Conservation (phyloP, 495 filamentous ascomycete species). For the Neurospora intermedia region DNA sequence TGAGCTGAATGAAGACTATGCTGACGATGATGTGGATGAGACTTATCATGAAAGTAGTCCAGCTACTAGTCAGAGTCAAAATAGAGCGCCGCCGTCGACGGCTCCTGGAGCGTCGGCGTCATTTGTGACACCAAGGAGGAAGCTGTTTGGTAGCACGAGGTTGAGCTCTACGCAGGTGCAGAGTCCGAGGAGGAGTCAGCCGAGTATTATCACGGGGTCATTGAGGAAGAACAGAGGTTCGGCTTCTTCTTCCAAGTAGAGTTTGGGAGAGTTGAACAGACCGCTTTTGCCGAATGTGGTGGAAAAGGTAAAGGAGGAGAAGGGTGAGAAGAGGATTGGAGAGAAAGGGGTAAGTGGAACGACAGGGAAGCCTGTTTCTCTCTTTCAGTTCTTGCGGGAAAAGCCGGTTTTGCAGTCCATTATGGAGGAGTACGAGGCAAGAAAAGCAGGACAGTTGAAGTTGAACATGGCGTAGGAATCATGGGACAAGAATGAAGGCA, state of each 20-base stretch:
- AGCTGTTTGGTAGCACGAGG: neutral
- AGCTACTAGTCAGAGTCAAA: neutral
- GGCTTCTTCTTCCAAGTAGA: neutral
- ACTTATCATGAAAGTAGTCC: slow-evolving; percentile 18
- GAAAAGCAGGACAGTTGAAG: neutral
- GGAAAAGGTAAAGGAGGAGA: neutral
- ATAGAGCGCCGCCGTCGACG: slow-evolving; percentile 1
- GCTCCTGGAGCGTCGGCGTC: slow-evolving; percentile 11
- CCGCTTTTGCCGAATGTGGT: neutral
- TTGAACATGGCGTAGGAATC: neutral
- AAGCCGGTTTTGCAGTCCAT: neutral
- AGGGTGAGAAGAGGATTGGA: neutral
- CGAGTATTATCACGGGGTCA: neutral
- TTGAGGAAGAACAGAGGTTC: neutral
- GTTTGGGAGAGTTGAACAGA: neutral
- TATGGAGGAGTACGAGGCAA: neutral
- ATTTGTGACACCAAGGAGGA: slow-evolving; percentile 9
- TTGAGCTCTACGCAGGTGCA: neutral
- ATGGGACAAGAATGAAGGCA: neutral
- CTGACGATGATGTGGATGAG: slow-evolving; percentile 32
- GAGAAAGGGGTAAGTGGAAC: neutral
- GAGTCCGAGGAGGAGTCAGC: neutral
- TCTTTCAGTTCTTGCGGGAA: neutral
- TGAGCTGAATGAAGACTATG: slow-evolving; percentile 27
- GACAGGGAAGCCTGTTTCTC: neutral